phyloP scores from a whole-genome alignment of 768 basidiomycete species.

The Hericium coralloides region DNA sequence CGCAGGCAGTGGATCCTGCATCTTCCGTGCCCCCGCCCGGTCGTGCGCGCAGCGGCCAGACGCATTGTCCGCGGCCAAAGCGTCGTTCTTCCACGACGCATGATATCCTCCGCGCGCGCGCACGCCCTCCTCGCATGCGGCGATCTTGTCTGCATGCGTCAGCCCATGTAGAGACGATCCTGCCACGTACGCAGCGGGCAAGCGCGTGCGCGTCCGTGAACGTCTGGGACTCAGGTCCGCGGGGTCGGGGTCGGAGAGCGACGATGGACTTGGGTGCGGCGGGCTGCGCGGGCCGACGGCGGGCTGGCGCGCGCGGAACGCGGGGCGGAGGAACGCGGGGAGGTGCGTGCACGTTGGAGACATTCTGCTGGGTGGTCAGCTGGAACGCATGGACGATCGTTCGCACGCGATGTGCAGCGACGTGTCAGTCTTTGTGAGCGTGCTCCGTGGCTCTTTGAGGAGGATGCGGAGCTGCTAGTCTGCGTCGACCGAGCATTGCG shows the following conservation, averaged over 20 bases:
- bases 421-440: not conserved
- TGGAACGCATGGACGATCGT: slow-evolving; percentile 23
- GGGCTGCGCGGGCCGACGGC: slow-evolving; percentile 29
- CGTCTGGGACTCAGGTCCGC: slow-evolving; percentile 25
- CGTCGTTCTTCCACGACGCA: slow-evolving; percentile 57
- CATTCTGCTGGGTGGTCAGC: slow-evolving; percentile 33
- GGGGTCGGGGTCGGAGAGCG: not conserved
- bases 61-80: slow-evolving; percentile 30
- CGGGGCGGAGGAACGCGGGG: slow-evolving; percentile 33
- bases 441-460: not conserved
- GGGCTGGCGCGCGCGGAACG: slow-evolving; percentile 28
- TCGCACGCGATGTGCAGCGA: slow-evolving; percentile 16
- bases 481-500: too few relatives aligned
- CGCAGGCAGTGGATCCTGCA: slow-evolving; percentile 34
- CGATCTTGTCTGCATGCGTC: slow-evolving; percentile 36
- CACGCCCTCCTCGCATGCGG: slow-evolving; percentile 35
- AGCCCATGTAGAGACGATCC: slow-evolving; percentile 47
- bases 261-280: not conserved
- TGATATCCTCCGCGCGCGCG: slow-evolving; percentile 32
- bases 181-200: slow-evolving; percentile 47
- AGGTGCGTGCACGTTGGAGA: slow-evolving; percentile 35
- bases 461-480: not conserved
- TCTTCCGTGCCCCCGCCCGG: slow-evolving; percentile 28
- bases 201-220: slow-evolving; percentile 47
- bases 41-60: not conserved